phyloP scores from a whole-genome alignment of 1,284 basidiomycete species.

The Leccinum pseudoinsigne region DNA sequence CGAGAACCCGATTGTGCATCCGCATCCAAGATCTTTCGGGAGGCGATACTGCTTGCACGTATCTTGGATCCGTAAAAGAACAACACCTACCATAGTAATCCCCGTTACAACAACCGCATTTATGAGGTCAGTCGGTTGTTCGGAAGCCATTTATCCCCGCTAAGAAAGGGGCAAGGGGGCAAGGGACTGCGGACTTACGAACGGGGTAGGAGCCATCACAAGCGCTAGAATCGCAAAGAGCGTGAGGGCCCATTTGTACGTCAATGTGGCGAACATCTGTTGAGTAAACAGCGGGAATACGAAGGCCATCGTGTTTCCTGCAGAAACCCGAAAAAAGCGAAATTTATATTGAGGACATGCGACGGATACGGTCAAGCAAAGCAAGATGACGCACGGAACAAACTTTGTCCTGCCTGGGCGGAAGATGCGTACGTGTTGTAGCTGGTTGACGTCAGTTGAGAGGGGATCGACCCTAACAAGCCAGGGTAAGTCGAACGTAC shows the following conservation, averaged over 20 bases:
- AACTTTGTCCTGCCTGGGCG: conserved; percentile 72
- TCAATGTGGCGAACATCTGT: conserved; percentile 58
- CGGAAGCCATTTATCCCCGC: neutral
- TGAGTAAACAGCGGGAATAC: conserved; percentile 64
- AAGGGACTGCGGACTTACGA: conserved; percentile 39
- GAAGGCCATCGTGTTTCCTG: conserved; percentile 57
- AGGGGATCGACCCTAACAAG: neutral
- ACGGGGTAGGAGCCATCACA: conserved; percentile 65
- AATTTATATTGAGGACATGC: neutral
- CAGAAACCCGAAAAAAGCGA: neutral
- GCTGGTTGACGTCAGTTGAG: conserved; percentile 32
- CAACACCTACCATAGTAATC: conserved; percentile 13
- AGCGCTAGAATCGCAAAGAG: conserved; percentile 61
- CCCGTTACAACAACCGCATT: neutral
- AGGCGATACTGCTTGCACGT: conserved; percentile 60
- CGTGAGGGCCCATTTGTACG: conserved; percentile 71
- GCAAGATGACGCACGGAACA: conserved; percentile 49
- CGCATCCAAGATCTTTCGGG: conserved; percentile 41
- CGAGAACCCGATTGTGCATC: conserved; percentile 7
- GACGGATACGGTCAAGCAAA: neutral
- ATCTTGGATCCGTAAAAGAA: conserved; percentile 38
- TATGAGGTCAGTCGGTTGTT: conserved; percentile 4
- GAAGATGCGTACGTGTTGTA: conserved; percentile 76
- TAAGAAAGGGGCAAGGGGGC: neutral
- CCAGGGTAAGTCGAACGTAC: conserved; percentile 36